Percentiles rank a stretch among this genome's conserved stretches.
These are phyloP conservation scores for Apiotrichum montevideense DNA, from an alignment of 1,284 basidiomycete species.

Conservation along the genomic window DNA sequence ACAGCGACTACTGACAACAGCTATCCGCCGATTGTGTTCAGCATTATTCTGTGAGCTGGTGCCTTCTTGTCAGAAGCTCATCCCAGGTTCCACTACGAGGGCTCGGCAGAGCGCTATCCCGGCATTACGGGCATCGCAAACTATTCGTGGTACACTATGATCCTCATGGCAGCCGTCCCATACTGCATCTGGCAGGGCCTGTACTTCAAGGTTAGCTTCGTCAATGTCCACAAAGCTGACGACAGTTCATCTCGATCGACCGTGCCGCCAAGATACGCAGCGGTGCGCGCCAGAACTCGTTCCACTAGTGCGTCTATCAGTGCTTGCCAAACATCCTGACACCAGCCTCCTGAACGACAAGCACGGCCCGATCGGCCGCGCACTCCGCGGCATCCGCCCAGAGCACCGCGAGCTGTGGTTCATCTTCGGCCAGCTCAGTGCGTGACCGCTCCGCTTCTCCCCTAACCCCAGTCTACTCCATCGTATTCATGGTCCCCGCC, in stretches of 20 bases:
- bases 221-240: slow-evolving; percentile 1
- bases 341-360: slow-evolving; percentile 71
- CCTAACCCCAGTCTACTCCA: slow-evolving; percentile 61
- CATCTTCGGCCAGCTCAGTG: slow-evolving; percentile 76
- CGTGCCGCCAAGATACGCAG: slow-evolving; percentile 78
- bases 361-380: slow-evolving; percentile 68
- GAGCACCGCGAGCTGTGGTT: slow-evolving; percentile 66
- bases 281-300: slow-evolving; percentile 76
- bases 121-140: slow-evolving; percentile 55
- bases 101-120: slow-evolving; percentile 63
- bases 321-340: neutral
- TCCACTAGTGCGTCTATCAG: slow-evolving; percentile 54
- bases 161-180: slow-evolving; percentile 39
- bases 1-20: slow-evolving; percentile 1
- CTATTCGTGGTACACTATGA: slow-evolving; percentile 45
- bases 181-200: slow-evolving; percentile 77
- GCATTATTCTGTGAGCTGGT: slow-evolving; percentile 82
- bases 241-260: slow-evolving; percentile 72
- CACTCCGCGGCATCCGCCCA: slow-evolving; percentile 57
- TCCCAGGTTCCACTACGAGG: slow-evolving; percentile 11
- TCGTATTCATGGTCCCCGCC: slow-evolving; percentile 76
- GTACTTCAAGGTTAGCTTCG: slow-evolving; percentile 71
- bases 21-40: slow-evolving; percentile 73
- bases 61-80: too few relatives aligned
- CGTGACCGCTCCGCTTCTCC: slow-evolving; percentile 33